These are phyloP conservation scores for Bipolaris gigantea DNA, from an alignment of 2,329 filamentous ascomycete species.

Conservation along the genomic window DNA sequence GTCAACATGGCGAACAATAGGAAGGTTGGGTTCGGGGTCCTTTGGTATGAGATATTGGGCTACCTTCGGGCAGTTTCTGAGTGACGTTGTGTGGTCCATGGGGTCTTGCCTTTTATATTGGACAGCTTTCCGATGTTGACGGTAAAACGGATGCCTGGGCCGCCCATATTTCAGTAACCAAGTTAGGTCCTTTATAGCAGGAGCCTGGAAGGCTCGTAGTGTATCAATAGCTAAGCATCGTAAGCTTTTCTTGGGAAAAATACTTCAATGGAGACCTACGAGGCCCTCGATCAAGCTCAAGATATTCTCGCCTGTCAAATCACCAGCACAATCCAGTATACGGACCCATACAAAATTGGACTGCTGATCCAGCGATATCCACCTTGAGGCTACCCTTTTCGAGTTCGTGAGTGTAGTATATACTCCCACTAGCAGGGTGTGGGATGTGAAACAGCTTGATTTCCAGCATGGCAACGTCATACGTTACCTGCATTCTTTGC, in stretches of 20 bases:
- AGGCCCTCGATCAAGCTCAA: conserved; percentile 27
- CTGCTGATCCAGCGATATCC: conserved; percentile 14
- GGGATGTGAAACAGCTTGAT: conserved; percentile 20
- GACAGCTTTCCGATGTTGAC: conserved; percentile 26
- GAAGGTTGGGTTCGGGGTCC: conserved; percentile 16
- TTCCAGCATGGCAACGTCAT: conserved; percentile 25
- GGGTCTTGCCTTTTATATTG: conserved; percentile 28
- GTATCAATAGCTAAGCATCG: conserved; percentile 17
- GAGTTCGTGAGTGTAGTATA: conserved; percentile 26
- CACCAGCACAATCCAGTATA: conserved; percentile 24
- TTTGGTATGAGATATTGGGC: conserved; percentile 27
- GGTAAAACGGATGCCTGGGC: conserved; percentile 24
- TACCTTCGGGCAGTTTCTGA: conserved; percentile 22
- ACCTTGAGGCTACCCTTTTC: conserved; percentile 3
- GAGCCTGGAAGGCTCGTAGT: conserved; percentile 20
- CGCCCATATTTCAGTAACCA: conserved; percentile 26
- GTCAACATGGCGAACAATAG: conserved; percentile 42
- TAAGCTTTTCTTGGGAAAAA: background rate
- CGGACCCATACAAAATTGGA: conserved; percentile 27
- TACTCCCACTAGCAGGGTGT: conserved; percentile 29
- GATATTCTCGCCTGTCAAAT: conserved; percentile 19
- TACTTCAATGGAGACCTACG: conserved; percentile 15
- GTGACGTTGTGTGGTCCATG: conserved; percentile 15
- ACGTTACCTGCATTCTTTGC: conserved; percentile 21
- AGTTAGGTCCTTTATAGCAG: conserved; percentile 29